Percentiles rank a stretch among this genome's conserved stretches.
Evolutionary conservation across 169 alveolate genomes (phyloP).

Genomic region (Cryptosporidium bovis): DNA sequence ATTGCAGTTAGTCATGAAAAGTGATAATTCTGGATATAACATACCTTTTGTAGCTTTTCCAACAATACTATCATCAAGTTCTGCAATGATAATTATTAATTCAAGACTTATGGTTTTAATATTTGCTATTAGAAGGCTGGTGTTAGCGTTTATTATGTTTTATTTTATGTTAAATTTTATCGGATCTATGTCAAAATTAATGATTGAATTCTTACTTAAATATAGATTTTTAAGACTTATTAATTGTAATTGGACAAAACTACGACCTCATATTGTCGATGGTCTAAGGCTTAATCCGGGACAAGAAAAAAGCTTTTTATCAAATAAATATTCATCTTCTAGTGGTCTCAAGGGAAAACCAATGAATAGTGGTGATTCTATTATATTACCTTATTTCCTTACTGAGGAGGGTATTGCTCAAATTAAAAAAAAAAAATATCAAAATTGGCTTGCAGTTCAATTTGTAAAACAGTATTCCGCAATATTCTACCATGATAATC

Average conservation of each 20-base stretch:
- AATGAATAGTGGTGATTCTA: conserved; percentile 68
- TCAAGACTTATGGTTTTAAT: conserved; percentile 49
- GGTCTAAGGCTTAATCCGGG: conserved; percentile 33
- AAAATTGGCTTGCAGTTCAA: conserved; percentile 71
- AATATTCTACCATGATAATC: conserved; percentile 36
- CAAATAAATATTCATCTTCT: conserved; percentile 23
- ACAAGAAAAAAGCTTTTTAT: conserved; percentile 1
- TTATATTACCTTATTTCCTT: conserved; percentile 51
- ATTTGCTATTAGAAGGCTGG: conserved; percentile 63
- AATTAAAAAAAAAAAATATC: conserved; percentile 63
- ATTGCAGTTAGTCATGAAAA: conserved; percentile 21
- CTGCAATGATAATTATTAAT: conserved; percentile 16
- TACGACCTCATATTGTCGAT: conserved; percentile 69
- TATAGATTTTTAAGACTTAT: conserved; percentile 57
- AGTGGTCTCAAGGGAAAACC: conserved; percentile 39
- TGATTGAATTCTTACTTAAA: conserved; percentile 40
- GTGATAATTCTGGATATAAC: conserved; percentile 6
- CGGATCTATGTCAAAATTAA: conserved; percentile 61
- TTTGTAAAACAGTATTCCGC: conserved; percentile 67
- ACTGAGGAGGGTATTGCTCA: conserved; percentile 72
- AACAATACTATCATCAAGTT: background rate
- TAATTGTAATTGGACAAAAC: conserved; percentile 70
- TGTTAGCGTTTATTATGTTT: conserved; percentile 61
- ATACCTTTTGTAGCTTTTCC: conserved; percentile 3
- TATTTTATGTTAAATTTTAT: conserved; percentile 62